Conservation (phyloP, 306 rosid genomes). For the Nissolia schottii region DNA sequence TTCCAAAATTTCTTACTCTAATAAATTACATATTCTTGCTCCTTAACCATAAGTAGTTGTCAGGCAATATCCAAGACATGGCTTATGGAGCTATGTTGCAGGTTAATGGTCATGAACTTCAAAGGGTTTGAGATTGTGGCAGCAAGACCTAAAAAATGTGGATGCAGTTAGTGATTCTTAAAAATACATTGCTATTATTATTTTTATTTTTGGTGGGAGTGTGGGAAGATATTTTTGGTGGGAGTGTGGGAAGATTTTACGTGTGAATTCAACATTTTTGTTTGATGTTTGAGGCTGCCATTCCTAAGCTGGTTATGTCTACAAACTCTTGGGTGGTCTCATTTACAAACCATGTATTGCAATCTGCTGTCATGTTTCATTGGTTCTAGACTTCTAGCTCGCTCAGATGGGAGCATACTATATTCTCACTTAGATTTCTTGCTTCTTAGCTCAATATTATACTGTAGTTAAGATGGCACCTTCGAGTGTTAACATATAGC, state of each 20-base stretch:
- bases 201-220: neutral
- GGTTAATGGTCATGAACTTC: constrained; percentile 38
- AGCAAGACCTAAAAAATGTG: constrained; percentile 30
- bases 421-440: neutral
- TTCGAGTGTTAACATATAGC: neutral
- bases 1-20: neutral
- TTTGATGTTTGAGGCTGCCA: constrained; percentile 4
- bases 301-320: neutral
- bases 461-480: neutral
- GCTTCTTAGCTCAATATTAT: neutral
- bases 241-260: constrained; percentile 2
- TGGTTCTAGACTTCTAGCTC: constrained; percentile 1
- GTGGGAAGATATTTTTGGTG: neutral
- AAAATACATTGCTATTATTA: constrained; percentile 2
- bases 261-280: neutral
- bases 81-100: constrained; percentile 49
- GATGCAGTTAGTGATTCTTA: constrained; percentile 31
- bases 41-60: constrained; percentile 54
- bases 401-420: neutral
- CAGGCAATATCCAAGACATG: constrained; percentile 33
- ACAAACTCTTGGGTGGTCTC: neutral
- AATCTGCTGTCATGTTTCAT: neutral
- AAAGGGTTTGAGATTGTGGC: constrained; percentile 44
- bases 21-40: constrained; percentile 25
- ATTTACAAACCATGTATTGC: neutral